Evolutionary conservation across 2,329 filamentous ascomycete genomes (phyloP).

Genomic region (Gaeumannomyces sp.): DNA sequence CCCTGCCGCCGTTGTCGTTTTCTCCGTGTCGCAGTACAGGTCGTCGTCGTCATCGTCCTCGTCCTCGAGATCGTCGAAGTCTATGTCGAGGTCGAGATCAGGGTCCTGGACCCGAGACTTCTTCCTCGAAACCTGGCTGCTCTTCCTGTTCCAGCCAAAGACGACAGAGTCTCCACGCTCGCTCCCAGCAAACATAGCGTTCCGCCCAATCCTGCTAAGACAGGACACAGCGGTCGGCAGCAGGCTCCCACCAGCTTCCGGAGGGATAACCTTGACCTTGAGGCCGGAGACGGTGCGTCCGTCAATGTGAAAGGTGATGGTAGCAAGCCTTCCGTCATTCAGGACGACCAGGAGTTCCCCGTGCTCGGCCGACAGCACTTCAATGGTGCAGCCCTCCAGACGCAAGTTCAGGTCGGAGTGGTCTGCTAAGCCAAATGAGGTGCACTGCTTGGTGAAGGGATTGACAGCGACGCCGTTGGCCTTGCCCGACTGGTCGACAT

Average conservation of each 20-base stretch:
- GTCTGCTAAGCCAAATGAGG: constrained; percentile 78
- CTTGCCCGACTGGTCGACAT: constrained; percentile 93
- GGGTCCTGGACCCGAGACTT: constrained; percentile 55
- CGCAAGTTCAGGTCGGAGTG: constrained; percentile 75
- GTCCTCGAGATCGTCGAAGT: constrained; percentile 32
- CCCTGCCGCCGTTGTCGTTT: constrained; percentile 26
- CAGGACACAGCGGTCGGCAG: constrained; percentile 62
- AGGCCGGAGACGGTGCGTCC: constrained; percentile 87
- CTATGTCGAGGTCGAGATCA: constrained; percentile 47
- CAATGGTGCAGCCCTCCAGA: constrained; percentile 74
- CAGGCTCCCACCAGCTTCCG: constrained; percentile 56
- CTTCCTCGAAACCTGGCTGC: constrained; percentile 53
- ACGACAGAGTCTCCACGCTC: constrained; percentile 77
- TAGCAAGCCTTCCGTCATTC: constrained; percentile 64
- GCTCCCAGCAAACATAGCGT: constrained; percentile 76
- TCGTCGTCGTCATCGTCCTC: constrained; percentile 57
- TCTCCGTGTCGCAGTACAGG: constrained; percentile 54
- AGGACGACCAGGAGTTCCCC: constrained; percentile 83
- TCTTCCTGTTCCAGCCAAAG: constrained; percentile 69
- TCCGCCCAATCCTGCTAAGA: constrained; percentile 60
- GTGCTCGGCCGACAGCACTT: constrained; percentile 67
- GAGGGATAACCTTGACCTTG: constrained; percentile 58
- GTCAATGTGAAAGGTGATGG: constrained; percentile 79
- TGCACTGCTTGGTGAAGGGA: constrained; percentile 75
- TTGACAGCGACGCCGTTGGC: constrained; percentile 91